These are phyloP conservation scores for Heterobasidion irregulare DNA, from an alignment of 1,284 basidiomycete species.

Conservation along the genomic window DNA sequence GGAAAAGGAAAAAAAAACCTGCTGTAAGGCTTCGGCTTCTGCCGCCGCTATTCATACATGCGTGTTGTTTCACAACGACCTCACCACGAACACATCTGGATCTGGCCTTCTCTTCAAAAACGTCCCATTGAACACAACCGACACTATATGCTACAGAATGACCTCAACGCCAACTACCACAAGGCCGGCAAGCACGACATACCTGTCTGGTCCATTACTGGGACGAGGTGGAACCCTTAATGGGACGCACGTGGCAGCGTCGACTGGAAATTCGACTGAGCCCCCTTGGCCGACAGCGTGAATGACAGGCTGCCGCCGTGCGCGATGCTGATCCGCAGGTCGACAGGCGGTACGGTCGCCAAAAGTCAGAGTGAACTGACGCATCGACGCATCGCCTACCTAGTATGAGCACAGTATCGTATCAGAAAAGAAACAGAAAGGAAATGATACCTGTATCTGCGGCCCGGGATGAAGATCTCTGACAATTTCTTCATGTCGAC, in stretches of 20 bases:
- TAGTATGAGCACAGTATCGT: not conserved
- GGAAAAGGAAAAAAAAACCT: not conserved
- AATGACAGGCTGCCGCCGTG: slow-evolving; percentile 31
- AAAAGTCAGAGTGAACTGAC: slow-evolving; percentile 46
- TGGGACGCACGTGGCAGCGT: slow-evolving; percentile 28
- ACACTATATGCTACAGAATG: slow-evolving; percentile 23
- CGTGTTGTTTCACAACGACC: slow-evolving; percentile 52
- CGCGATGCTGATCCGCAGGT: slow-evolving; percentile 36
- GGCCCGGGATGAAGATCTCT: not conserved
- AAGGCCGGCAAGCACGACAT: slow-evolving; percentile 8
- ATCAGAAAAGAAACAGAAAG: too few species aligned
- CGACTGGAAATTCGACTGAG: slow-evolving; percentile 46
- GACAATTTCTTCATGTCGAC: not conserved
- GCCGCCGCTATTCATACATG: slow-evolving; percentile 15
- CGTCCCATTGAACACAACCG: slow-evolving; percentile 31
- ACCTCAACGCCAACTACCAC: not conserved
- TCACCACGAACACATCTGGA: slow-evolving; percentile 39
- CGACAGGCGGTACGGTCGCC: slow-evolving; percentile 33
- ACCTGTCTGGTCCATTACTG: slow-evolving; percentile 42
- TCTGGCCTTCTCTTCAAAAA: slow-evolving; percentile 28
- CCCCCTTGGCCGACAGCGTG: slow-evolving; percentile 41
- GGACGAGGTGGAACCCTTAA: slow-evolving; percentile 46
- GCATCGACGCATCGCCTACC: too few species aligned
- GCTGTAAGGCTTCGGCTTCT: not conserved
- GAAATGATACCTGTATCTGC: not conserved